phyloP scores from a whole-genome alignment of 306 rosid genomes.

The Quercus agrifolia region DNA sequence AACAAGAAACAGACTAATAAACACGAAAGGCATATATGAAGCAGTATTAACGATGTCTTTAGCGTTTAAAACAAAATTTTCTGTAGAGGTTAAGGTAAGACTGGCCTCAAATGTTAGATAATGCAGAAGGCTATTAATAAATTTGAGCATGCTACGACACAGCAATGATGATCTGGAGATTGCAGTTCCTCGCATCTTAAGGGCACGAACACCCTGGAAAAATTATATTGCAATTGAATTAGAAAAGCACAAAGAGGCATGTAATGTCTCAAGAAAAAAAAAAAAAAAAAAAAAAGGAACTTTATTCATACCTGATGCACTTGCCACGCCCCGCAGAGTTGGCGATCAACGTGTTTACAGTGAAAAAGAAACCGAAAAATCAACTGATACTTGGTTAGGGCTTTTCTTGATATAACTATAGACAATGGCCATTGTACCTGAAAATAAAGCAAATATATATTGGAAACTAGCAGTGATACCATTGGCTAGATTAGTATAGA shows the following conservation, averaged over 20 bases:
- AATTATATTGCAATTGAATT: constrained; percentile 12
- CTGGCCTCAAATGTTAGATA: constrained; percentile 94
- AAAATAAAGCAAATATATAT: constrained; percentile 21
- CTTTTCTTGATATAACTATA: constrained; percentile 83
- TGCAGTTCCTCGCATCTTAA: constrained; percentile 81
- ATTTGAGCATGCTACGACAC: constrained; percentile 96
- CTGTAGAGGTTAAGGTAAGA: constrained; percentile 22
- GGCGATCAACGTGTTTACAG: constrained; percentile 94
- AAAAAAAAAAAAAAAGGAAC: not conserved
- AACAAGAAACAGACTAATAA: not conserved
- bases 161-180: constrained; percentile 90
- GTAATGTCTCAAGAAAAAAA: constrained; percentile 1
- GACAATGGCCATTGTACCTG: constrained; percentile 97
- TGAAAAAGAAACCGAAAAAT: constrained; percentile 91
- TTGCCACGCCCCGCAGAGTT: constrained; percentile 99
- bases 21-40: not conserved
- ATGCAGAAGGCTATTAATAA: constrained; percentile 87
- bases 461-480: not conserved
- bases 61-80: not conserved
- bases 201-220: constrained; percentile 79
- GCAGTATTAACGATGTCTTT: not conserved
- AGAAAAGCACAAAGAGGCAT: constrained; percentile 13
- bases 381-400: constrained; percentile 79
- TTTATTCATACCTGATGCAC: constrained; percentile 71
- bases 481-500: not conserved